Percentiles rank a stretch among this genome's conserved stretches.
Evolutionary conservation across 805 yeast species (phyloP).

Genomic region (Ogataea philodendri): DNA sequence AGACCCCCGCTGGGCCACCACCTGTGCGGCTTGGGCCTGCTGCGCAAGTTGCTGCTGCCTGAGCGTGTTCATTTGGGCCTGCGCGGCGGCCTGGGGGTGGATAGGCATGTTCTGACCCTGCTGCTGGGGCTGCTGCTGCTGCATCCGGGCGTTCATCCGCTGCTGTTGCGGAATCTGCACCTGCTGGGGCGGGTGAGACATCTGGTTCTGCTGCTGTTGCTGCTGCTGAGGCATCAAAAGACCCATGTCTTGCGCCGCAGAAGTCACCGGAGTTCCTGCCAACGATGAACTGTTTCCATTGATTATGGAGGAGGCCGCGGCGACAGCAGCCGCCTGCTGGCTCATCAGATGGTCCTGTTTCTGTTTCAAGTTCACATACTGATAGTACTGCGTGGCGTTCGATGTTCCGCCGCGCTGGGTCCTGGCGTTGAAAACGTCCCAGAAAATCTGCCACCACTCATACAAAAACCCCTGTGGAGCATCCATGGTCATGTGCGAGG

Average conservation of each 20-base stretch:
- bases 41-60: constrained; percentile 27
- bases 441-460: constrained; percentile 96
- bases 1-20: constrained; percentile 23
- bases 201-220: constrained; percentile 15
- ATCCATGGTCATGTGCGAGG: constrained; percentile 59
- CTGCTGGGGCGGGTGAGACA: constrained; percentile 13
- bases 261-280: constrained; percentile 16
- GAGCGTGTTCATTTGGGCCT: constrained; percentile 29
- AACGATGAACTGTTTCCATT: constrained; percentile 16
- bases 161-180: constrained; percentile 15
- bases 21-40: constrained; percentile 25
- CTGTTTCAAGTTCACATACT: constrained; percentile 56
- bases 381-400: constrained; percentile 69
- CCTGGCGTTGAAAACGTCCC: constrained; percentile 89
- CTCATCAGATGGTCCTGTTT: constrained; percentile 51
- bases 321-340: constrained; percentile 25
- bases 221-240: constrained; percentile 20
- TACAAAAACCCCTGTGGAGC: constrained; percentile 83
- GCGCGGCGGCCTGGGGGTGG: constrained; percentile 29
- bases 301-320: constrained; percentile 18
- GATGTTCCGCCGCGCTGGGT: constrained; percentile 62
- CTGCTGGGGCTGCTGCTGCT: constrained; percentile 18
- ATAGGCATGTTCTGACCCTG: constrained; percentile 21
- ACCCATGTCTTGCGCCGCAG: constrained; percentile 20
- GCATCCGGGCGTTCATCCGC: constrained; percentile 15